phyloP scores from a whole-genome alignment of 176 grass and related monocot species.

The Phragmites australis region DNA sequence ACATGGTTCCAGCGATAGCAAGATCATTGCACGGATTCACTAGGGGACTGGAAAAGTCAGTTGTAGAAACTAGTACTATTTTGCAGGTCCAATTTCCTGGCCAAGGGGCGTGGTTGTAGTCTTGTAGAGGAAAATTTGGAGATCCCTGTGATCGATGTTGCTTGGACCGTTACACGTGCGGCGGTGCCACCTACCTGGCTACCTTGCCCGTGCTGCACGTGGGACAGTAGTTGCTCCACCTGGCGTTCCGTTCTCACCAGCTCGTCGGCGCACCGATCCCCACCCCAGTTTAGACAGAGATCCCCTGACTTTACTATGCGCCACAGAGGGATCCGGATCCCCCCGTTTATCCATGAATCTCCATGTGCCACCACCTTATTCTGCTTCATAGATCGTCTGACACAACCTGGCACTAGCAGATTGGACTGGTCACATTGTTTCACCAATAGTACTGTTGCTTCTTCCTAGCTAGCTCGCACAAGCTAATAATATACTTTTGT shows the following conservation, averaged over 20 bases:
- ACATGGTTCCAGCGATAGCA: background rate
- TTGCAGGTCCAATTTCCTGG: background rate
- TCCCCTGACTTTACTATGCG: too few relatives aligned
- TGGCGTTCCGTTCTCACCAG: background rate
- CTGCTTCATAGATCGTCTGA: too few relatives aligned
- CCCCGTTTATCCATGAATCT: background rate
- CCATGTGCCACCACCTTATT: background rate
- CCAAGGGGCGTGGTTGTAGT: background rate
- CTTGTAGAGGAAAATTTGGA: background rate
- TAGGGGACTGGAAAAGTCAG: background rate
- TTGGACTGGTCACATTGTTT: conserved; percentile 13
- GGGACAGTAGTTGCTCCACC: background rate
- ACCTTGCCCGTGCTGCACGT: background rate
- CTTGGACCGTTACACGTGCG: background rate
- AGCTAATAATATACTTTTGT: background rate
- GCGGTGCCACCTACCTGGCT: background rate
- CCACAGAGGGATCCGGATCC: too few relatives aligned
- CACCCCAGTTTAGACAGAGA: background rate
- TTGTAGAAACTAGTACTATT: too few relatives aligned
- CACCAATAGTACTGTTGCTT: background rate
- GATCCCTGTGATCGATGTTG: background rate
- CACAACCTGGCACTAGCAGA: background rate
- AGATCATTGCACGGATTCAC: background rate
- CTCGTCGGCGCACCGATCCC: background rate
- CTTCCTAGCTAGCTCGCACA: background rate